phyloP scores from a whole-genome alignment of 2,329 filamentous ascomycete species.

The Chrysoporthe puriensis region DNA sequence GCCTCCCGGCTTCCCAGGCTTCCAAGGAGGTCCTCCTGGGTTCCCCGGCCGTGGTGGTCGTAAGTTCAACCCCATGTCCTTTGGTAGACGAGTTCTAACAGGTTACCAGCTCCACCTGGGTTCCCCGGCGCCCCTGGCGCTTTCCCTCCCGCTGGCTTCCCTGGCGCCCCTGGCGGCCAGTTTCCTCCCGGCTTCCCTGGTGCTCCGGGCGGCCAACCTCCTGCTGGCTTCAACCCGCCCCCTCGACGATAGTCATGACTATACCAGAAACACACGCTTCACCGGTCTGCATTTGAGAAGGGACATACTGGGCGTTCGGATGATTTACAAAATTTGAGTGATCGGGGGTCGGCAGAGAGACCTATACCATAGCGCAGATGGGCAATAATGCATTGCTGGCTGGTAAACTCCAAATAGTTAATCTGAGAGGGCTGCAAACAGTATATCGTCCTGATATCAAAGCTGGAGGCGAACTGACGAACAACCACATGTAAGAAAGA shows the following conservation, averaged over 20 bases:
- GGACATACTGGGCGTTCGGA: constrained; percentile 24
- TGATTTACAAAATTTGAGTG: constrained; percentile 23
- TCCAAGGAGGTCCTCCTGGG: constrained; percentile 55
- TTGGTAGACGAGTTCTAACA: constrained; percentile 32
- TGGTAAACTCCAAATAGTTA: not conserved
- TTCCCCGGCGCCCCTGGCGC: constrained; percentile 46
- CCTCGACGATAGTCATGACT: constrained; percentile 56
- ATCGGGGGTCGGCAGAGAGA: constrained; percentile 16
- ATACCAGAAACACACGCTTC: constrained; percentile 23
- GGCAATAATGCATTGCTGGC: constrained; percentile 25
- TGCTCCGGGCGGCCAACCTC: constrained; percentile 56
- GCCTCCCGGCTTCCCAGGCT: constrained; percentile 59
- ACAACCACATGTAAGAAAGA: not conserved
- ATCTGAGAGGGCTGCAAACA: not conserved
- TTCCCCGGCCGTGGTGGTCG: constrained; percentile 60
- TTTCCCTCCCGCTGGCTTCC: constrained; percentile 52
- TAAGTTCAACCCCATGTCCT: constrained; percentile 43
- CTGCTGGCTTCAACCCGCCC: constrained; percentile 76
- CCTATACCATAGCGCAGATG: constrained; percentile 28
- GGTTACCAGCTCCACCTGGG: constrained; percentile 51
- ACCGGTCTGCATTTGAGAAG: constrained; percentile 21
- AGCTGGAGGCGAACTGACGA: too few relatives aligned
- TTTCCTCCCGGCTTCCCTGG: constrained; percentile 47
- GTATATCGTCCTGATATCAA: not conserved
- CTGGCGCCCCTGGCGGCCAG: constrained; percentile 46